These are phyloP conservation scores for Closterium sp. DNA, from an alignment of 139 green algal species.

Conservation along the genomic window DNA sequence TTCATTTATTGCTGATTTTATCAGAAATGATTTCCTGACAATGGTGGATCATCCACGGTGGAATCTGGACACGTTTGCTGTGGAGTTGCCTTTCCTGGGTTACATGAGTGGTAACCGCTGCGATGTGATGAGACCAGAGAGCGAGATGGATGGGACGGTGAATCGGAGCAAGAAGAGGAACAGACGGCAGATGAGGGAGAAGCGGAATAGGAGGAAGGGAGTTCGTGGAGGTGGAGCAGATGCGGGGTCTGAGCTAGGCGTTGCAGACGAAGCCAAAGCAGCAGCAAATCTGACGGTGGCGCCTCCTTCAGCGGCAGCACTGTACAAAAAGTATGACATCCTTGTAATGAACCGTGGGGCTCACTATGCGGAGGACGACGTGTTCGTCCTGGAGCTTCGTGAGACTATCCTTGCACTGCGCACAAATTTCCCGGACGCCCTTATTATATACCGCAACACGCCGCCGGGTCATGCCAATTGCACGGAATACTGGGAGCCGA, in stretches of 20 bases:
- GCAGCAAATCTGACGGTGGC: not conserved
- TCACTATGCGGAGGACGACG: constrained; percentile 1
- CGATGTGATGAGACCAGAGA: not conserved
- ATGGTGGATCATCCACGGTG: not conserved
- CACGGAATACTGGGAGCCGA: not conserved
- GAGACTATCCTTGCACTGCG: not conserved
- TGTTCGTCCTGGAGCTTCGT: not conserved
- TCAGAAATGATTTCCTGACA: not conserved
- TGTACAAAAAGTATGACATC: not conserved
- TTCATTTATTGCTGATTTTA: not conserved
- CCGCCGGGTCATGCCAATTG: constrained; percentile 2
- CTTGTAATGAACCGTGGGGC: constrained; percentile 14
- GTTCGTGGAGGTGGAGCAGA: not conserved
- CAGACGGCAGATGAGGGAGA: not conserved
- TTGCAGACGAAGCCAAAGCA: not conserved
- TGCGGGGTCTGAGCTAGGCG: not conserved
- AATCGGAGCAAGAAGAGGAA: not conserved
- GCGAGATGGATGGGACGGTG: not conserved
- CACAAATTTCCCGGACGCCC: not conserved
- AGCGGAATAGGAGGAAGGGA: not conserved
- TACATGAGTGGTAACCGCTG: not conserved
- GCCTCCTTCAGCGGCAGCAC: not conserved
- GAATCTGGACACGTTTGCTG: not conserved
- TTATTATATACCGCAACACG: constrained; percentile 14
- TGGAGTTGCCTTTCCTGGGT: not conserved